Evolutionary conservation across 2,329 filamentous ascomycete genomes (phyloP).

Genomic region (Verticillium albo-atrum): DNA sequence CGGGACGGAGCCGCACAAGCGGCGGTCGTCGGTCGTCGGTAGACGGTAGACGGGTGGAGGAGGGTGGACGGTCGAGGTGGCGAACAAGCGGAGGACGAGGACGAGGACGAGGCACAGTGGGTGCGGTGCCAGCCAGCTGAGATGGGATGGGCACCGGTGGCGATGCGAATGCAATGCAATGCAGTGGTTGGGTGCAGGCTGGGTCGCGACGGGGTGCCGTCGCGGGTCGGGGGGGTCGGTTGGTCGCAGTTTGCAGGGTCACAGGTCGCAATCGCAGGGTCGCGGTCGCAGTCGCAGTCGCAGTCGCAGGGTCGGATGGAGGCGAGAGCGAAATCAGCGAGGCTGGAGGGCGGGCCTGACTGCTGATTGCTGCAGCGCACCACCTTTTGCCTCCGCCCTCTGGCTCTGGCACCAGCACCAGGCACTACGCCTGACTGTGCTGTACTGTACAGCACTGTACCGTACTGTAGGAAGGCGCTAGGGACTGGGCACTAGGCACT

Average conservation of each 20-base stretch:
- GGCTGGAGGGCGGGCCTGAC: too few species aligned
- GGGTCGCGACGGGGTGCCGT: not conserved
- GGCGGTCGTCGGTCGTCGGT: not conserved
- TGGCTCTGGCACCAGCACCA: too few species aligned
- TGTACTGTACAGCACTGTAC: too few species aligned
- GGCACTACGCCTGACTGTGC: too few species aligned
- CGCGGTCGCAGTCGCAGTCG: not conserved
- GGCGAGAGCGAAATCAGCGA: not conserved
- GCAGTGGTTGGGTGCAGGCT: not conserved
- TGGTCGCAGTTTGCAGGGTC: not conserved
- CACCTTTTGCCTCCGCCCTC: not conserved
- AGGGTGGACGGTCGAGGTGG: too few species aligned
- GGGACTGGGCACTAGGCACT: too few species aligned
- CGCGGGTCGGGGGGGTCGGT: too few species aligned
- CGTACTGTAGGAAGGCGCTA: too few species aligned
- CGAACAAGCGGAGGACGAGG: not conserved
- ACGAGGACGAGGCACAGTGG: not conserved
- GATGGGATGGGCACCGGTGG: not conserved
- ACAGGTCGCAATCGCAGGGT: not conserved
- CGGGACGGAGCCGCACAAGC: not conserved
- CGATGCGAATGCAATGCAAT: not conserved
- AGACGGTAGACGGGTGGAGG: not conserved
- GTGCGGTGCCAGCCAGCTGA: too few species aligned
- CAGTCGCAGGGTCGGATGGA: not conserved
- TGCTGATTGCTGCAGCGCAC: not conserved